Base-by-base conservation (phyloP, 73 alveolate genomes). In the Paramecium caudatum region DNA sequence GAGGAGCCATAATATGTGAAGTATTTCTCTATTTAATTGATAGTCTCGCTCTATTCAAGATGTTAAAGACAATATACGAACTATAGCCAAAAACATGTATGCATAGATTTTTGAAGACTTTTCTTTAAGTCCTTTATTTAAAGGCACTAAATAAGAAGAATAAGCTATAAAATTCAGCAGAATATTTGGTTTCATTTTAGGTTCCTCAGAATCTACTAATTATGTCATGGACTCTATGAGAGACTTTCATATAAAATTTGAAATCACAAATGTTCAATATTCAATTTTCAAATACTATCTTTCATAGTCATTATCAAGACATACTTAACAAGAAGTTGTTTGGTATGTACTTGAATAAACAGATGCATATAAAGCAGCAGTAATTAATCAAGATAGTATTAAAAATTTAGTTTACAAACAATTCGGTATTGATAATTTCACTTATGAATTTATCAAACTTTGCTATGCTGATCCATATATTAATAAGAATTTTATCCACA, bases 181-280 rank as follows among this genome's bases (percentile, higher is more conserved):
- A 65, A 65, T 65, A n/a, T 65, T 65, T 3, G 83, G 83, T 7
- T 65, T 65, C 83, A 65, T 65, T 15, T 16, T 65, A 33, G 47
- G 50, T 32, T 33, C 83, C 13, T 65, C 83, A 10, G 83, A 65
- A 65, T 33, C 83, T 3, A 65, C 83, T 33, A 65, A 65, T 34
- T 65, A 65, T 65, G 83, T 65, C 4, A 33, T 65, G 49, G 83
- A 65, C 7, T 65, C 83, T 3, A 65, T 65, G 83, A 65, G 83
- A 65, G 83, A 65, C 50, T 65, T 65, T 65, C 83, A 65, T 15
- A 9, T 32, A 32, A 49, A 33, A 0, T 65, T 65, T 36, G 1
- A 17, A 3, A 65, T 65, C 1, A 65, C 32, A 9, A 32, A 46
- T 13, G 49, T 65, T 3, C 15, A 65, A 65, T 65, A 65, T 16